Evolutionary conservation across 345 rosid species (phyloP).

Genomic region (Euclidium syriacum): DNA sequence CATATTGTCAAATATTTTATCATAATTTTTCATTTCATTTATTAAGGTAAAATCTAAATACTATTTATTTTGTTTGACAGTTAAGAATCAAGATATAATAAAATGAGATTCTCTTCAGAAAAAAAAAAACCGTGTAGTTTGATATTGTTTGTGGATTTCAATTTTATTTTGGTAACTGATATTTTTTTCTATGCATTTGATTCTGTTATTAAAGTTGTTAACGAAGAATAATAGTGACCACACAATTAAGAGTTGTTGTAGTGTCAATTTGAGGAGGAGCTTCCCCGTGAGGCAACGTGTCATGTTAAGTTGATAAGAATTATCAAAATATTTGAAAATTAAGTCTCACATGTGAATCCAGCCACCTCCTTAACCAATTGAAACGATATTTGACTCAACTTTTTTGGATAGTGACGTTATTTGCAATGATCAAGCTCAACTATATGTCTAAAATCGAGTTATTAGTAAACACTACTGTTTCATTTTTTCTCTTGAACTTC

Average conservation of each 20-base stretch:
- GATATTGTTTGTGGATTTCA: too few species aligned
- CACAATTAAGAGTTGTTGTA: conserved; percentile 18
- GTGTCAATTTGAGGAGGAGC: conserved; percentile 26
- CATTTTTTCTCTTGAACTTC: too few species aligned
- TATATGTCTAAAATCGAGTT: neutral
- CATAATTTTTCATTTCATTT: too few species aligned
- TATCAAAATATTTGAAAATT: neutral
- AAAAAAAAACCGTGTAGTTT: too few species aligned
- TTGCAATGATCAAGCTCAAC: conserved; percentile 7
- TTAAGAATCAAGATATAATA: too few species aligned
- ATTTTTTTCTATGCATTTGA: neutral
- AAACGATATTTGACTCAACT: conserved; percentile 16
- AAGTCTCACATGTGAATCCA: conserved; percentile 24
- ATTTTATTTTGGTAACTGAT: neutral
- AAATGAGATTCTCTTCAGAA: too few species aligned
- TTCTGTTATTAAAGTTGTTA: neutral
- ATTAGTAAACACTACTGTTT: too few species aligned
- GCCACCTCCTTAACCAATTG: conserved; percentile 15
- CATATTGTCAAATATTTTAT: too few species aligned
- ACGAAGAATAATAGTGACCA: neutral
- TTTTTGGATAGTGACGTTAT: conserved; percentile 2
- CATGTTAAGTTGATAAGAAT: conserved; percentile 9
- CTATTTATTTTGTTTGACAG: too few species aligned
- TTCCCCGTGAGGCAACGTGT: conserved; percentile 27
- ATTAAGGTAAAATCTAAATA: too few species aligned